These are phyloP conservation scores for Strobilomyces confusus DNA, from an alignment of 768 basidiomycete species.

Conservation along the genomic window DNA sequence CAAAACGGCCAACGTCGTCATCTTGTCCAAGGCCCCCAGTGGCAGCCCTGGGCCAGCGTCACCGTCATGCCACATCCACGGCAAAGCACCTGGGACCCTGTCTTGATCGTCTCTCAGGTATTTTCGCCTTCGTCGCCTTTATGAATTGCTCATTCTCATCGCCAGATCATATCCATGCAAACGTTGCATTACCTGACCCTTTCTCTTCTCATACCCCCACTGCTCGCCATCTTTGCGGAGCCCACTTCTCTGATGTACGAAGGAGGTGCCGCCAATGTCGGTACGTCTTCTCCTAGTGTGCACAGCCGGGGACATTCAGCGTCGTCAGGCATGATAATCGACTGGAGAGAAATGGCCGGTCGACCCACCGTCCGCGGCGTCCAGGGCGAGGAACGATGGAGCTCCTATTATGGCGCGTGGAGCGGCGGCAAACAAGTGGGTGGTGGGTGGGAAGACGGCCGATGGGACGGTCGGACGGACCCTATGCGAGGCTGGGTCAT, in stretches of 20 bases:
- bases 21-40: neutral
- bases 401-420: slow-evolving; percentile 70
- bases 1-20: neutral
- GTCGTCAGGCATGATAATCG: slow-evolving; percentile 80
- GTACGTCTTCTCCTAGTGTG: slow-evolving; percentile 36
- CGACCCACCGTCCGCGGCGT: slow-evolving; percentile 67
- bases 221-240: slow-evolving; percentile 74
- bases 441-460: slow-evolving; percentile 40
- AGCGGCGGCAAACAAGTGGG: slow-evolving; percentile 76
- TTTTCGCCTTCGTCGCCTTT: neutral
- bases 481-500: slow-evolving; percentile 88
- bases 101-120: slow-evolving; percentile 85
- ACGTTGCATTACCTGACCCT: slow-evolving; percentile 91
- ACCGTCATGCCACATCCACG: slow-evolving; percentile 35
- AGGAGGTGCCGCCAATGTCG: slow-evolving; percentile 76
- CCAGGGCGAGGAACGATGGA: slow-evolving; percentile 63
- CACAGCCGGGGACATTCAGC: slow-evolving; percentile 1
- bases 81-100: slow-evolving; percentile 79
- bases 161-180: slow-evolving; percentile 89
- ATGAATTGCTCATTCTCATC: neutral
- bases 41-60: neutral
- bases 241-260: slow-evolving; percentile 65
- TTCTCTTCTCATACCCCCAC: slow-evolving; percentile 73
- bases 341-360: slow-evolving; percentile 96
- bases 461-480: slow-evolving; percentile 71